phyloP scores from a whole-genome alignment of 2,329 filamentous ascomycete genomes.

The Aureobasidium vineae region DNA sequence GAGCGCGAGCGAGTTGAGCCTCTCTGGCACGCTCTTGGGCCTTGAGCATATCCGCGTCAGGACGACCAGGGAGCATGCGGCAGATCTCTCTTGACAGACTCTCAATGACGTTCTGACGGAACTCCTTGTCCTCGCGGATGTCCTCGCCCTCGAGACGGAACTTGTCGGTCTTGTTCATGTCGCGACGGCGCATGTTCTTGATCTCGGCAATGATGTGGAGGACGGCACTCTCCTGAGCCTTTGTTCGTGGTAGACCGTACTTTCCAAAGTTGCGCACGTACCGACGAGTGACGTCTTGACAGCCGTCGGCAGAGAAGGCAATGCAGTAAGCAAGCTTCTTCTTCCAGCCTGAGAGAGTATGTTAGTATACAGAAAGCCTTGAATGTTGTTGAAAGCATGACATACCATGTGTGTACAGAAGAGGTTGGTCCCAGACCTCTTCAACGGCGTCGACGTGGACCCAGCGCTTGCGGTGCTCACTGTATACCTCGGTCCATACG shows the following conservation, averaged over 20 bases:
- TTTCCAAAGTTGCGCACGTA: conserved; percentile 68
- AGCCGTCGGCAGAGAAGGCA: conserved; percentile 88
- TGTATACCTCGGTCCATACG: conserved; percentile 97
- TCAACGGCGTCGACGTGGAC: conserved; percentile 96
- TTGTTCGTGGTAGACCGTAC: conserved; percentile 70
- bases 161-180: conserved; percentile 81
- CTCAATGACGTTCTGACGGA: conserved; percentile 70
- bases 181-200: conserved; percentile 74
- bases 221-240: conserved; percentile 84
- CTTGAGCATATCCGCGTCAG: conserved; percentile 49
- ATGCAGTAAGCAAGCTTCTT: conserved; percentile 98
- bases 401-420: conserved; percentile 81
- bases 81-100: conserved; percentile 72
- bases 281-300: conserved; percentile 64
- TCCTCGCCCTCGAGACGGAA: conserved; percentile 81
- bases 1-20: conserved; percentile 30
- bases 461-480: conserved; percentile 89
- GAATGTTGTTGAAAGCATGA: conserved; percentile 27
- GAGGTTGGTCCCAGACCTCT: conserved; percentile 90
- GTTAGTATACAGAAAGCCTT: conserved; percentile 28
- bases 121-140: conserved; percentile 69
- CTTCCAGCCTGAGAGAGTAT: conserved; percentile 65
- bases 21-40: conserved; percentile 46
- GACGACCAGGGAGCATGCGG: conserved; percentile 59
- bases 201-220: conserved; percentile 92